Conservation (phyloP, 2,329 filamentous ascomycete genomes). For the Penicillium frequentans region DNA sequence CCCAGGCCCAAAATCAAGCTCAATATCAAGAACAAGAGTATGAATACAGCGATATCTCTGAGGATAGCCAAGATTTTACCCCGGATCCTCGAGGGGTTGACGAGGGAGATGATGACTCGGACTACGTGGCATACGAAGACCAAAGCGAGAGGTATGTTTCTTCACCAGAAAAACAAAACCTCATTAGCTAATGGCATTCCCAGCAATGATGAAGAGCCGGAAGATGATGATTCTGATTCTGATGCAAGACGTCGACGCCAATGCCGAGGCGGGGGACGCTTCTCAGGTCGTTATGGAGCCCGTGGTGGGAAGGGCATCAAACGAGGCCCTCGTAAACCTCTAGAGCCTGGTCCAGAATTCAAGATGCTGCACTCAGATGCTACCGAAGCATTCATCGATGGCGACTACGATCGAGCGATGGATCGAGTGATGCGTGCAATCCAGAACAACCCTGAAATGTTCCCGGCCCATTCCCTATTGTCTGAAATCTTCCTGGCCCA, state of each 20-base stretch:
- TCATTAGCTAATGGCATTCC: slow-evolving; percentile 2
- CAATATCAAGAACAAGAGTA: slow-evolving; percentile 17
- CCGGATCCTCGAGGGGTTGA: slow-evolving; percentile 5
- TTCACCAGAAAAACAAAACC: background rate
- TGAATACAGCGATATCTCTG: background rate
- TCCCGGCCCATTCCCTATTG: slow-evolving; percentile 59
- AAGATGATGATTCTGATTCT: slow-evolving; percentile 14
- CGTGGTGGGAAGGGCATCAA: slow-evolving; percentile 48
- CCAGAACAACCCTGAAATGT: slow-evolving; percentile 62
- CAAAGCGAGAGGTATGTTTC: slow-evolving; percentile 28
- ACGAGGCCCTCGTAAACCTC: slow-evolving; percentile 46
- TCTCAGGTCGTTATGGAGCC: slow-evolving; percentile 38
- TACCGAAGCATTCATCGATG: slow-evolving; percentile 50
- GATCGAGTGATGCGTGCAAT: slow-evolving; percentile 51
- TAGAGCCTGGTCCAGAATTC: slow-evolving; percentile 51
- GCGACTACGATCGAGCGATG: slow-evolving; percentile 46
- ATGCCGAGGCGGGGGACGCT: slow-evolving; percentile 32
- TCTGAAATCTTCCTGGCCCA: slow-evolving; percentile 59
- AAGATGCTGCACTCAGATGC: slow-evolving; percentile 49
- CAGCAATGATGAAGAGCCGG: slow-evolving; percentile 25
- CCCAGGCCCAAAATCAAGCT: slow-evolving; percentile 9
- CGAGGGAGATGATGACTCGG: slow-evolving; percentile 24
- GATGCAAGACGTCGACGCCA: slow-evolving; percentile 28
- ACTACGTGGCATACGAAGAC: slow-evolving; percentile 21
- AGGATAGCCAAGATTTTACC: slow-evolving; percentile 3